phyloP scores from a whole-genome alignment of 257 asterid genomes.

The Schizonepeta tenuifolia region DNA sequence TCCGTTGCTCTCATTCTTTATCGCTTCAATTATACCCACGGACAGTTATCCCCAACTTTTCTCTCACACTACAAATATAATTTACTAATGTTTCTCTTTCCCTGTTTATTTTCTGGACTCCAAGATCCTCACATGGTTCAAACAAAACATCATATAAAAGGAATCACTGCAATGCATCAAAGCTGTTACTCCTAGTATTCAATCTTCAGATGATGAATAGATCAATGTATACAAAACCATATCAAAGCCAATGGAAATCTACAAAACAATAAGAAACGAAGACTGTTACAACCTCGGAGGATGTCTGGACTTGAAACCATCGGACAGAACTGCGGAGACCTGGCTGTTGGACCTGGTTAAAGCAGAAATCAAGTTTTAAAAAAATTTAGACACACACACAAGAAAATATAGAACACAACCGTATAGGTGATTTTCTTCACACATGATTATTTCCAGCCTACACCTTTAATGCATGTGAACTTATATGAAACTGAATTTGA shows the following conservation, averaged over 20 bases:
- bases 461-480: neutral
- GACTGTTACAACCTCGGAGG: constrained; percentile 64
- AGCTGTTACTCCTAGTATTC: constrained; percentile 14
- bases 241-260: neutral
- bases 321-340: constrained; percentile 67
- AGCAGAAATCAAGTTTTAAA: neutral
- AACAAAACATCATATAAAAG: neutral
- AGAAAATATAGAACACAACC: neutral
- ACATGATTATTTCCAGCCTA: neutral
- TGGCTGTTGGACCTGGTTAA: constrained; percentile 63
- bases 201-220: neutral
- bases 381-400: neutral
- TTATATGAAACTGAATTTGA: neutral
- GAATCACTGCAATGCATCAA: neutral
- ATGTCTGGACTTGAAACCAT: constrained; percentile 88
- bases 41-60: neutral
- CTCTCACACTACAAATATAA: neutral
- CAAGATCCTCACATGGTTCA: neutral
- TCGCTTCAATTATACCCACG: neutral
- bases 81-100: neutral
- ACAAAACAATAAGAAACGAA: neutral
- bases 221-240: neutral
- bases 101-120: neutral
- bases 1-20: neutral
- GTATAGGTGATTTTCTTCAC: too few relatives aligned